Evolutionary conservation across 2,329 filamentous ascomycete genomes (phyloP).

Genomic region (Metarhizium rileyi): DNA sequence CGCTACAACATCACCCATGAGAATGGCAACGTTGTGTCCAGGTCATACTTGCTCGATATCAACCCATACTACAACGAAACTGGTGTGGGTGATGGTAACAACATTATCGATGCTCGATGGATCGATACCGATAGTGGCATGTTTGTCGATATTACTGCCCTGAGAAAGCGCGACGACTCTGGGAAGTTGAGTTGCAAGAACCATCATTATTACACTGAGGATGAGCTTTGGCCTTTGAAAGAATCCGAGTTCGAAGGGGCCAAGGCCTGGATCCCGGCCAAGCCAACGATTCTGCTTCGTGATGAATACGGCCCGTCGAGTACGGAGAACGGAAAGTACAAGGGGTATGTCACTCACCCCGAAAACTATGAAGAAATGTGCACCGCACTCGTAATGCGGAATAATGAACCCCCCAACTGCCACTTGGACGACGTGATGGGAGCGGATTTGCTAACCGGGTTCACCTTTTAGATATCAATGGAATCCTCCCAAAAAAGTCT

Average conservation of each 20-base stretch:
- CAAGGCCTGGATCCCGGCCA: constrained; percentile 51
- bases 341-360: neutral
- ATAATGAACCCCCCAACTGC: neutral
- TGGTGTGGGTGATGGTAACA: constrained; percentile 55
- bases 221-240: constrained; percentile 69
- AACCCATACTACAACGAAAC: constrained; percentile 60
- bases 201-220: constrained; percentile 57
- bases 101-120: constrained; percentile 79
- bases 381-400: too few relatives aligned
- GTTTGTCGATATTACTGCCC: constrained; percentile 74
- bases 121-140: constrained; percentile 67
- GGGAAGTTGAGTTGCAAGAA: constrained; percentile 75
- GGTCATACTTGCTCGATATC: constrained; percentile 62
- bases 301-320: neutral
- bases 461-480: too few relatives aligned
- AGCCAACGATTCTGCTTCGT: neutral
- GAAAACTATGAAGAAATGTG: neutral
- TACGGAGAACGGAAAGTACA: neutral
- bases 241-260: constrained; percentile 67
- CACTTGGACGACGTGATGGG: neutral
- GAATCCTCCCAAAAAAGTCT: too few relatives aligned
- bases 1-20: constrained; percentile 37
- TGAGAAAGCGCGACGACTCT: constrained; percentile 56
- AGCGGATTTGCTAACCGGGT: too few relatives aligned
- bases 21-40: constrained; percentile 29